Evolutionary conservation across 75 land plant species (phyloP).

Genomic region (Gnetum montanum): DNA sequence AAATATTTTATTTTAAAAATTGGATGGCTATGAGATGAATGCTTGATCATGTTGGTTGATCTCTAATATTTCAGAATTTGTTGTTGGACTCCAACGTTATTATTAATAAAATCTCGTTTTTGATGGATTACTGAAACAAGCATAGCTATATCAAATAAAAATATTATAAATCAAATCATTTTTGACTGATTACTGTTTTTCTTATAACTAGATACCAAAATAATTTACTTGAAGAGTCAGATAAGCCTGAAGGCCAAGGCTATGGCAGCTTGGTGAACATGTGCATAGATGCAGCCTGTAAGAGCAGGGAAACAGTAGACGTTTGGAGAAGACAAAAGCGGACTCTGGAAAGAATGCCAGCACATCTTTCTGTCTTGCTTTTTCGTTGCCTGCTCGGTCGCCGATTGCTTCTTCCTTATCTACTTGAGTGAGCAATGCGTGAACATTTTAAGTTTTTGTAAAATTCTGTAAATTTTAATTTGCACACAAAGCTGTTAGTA

Average conservation of each 20-base stretch:
- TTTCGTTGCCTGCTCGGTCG: constrained; percentile 48
- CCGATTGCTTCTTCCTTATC: constrained; percentile 58
- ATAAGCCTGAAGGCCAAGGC: neutral
- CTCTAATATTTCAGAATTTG: too few relatives aligned
- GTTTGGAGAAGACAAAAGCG: constrained; percentile 82
- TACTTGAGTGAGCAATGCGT: constrained; percentile 76
- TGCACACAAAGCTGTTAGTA: neutral
- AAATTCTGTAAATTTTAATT: neutral
- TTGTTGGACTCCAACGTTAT: too few relatives aligned
- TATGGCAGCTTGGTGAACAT: constrained; percentile 29
- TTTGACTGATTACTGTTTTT: too few relatives aligned
- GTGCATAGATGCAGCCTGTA: constrained; percentile 66
- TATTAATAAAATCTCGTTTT: too few relatives aligned
- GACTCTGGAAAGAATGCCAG: constrained; percentile 68
- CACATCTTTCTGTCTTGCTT: constrained; percentile 64
- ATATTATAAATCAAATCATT: too few relatives aligned
- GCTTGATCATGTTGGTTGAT: too few relatives aligned
- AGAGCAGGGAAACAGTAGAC: constrained; percentile 44
- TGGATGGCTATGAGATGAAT: too few relatives aligned
- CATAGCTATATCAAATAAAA: too few relatives aligned
- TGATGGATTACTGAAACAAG: too few relatives aligned
- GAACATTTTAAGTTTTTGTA: too few relatives aligned
- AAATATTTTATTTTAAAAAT: too few relatives aligned
- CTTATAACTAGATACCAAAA: too few relatives aligned
- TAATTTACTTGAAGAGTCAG: neutral